Percentiles rank a stretch among this genome's conserved stretches.
Conservation (phyloP, 805 yeast genomes). For the Zygosaccharomyces bisporus region DNA sequence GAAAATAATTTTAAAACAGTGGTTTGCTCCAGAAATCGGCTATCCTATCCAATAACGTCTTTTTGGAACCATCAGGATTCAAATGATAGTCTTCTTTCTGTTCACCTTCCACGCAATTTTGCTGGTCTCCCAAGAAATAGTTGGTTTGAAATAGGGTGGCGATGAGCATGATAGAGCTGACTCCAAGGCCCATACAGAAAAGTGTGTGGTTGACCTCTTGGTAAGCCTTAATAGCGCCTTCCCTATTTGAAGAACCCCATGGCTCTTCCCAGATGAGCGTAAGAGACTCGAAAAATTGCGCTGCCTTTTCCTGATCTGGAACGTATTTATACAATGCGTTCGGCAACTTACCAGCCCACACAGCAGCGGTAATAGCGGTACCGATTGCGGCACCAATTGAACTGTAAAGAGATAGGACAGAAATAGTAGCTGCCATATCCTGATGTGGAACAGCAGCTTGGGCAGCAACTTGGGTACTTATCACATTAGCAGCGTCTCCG, state of each 20-base stretch:
- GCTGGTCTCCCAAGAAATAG: constrained; percentile 37
- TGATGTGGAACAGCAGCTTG: constrained; percentile 44
- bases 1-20: background rate
- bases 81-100: constrained; percentile 14
- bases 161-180: constrained; percentile 33
- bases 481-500: constrained; percentile 40
- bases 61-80: constrained; percentile 16
- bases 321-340: constrained; percentile 30
- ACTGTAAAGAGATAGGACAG: constrained; percentile 36
- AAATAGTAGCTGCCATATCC: constrained; percentile 41
- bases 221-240: constrained; percentile 37
- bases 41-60: constrained; percentile 15
- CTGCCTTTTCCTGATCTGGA: constrained; percentile 29
- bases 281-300: constrained; percentile 25
- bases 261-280: constrained; percentile 27
- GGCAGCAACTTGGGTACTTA: constrained; percentile 38
- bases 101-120: constrained; percentile 36
- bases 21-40: constrained; percentile 19
- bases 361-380: constrained; percentile 39
- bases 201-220: constrained; percentile 31
- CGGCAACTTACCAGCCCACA: constrained; percentile 37
- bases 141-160: constrained; percentile 36
- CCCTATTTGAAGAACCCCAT: constrained; percentile 30
- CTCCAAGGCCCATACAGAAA: constrained; percentile 32
- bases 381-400: constrained; percentile 42